Percentiles rank a stretch among this genome's conserved stretches.
Conservation (phyloP, 1,284 basidiomycete genomes). For the Agroathelia rolfsii region DNA sequence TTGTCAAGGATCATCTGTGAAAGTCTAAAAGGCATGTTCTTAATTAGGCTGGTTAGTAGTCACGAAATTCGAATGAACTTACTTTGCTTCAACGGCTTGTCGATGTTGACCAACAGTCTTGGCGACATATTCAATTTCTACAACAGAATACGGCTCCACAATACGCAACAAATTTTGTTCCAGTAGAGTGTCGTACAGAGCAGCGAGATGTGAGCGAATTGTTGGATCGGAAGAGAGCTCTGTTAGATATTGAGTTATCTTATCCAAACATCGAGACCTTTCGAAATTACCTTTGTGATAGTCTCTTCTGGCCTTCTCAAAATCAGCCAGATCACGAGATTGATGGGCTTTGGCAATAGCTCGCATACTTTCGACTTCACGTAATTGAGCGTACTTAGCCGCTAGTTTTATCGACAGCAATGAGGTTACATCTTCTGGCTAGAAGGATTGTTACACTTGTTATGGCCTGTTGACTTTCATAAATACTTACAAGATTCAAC, state of each 20-base stretch:
- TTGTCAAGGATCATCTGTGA: slow-evolving; percentile 99
- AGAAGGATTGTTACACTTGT: slow-evolving; percentile 5
- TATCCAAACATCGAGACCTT: neutral
- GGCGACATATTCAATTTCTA: slow-evolving; percentile 88
- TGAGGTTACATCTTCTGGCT: slow-evolving; percentile 90
- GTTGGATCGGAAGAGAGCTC: slow-evolving; percentile 91
- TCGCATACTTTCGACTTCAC: slow-evolving; percentile 92
- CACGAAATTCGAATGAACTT: slow-evolving; percentile 21
- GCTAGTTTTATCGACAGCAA: slow-evolving; percentile 85
- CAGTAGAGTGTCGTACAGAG: slow-evolving; percentile 89
- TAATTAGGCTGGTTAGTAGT: slow-evolving; percentile 3
- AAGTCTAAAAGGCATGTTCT: slow-evolving; percentile 37
- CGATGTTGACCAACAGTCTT: slow-evolving; percentile 83
- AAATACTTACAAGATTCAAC: slow-evolving; percentile 72
- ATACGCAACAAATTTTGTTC: slow-evolving; percentile 93
- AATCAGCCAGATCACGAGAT: slow-evolving; percentile 81
- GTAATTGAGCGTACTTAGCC: slow-evolving; percentile 70
- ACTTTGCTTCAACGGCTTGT: slow-evolving; percentile 94
- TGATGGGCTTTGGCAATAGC: slow-evolving; percentile 91
- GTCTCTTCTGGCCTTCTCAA: slow-evolving; percentile 80
- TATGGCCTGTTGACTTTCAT: neutral
- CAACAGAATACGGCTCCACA: slow-evolving; percentile 89
- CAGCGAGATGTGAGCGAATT: slow-evolving; percentile 87
- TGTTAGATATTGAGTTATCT: slow-evolving; percentile 20
- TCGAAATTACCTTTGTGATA: slow-evolving; percentile 71